A percentile compares a stretch with the other conserved stretches of the same genome.
phyloP scores from a whole-genome alignment of 257 asterid genomes.

The Penstemon barbatus region DNA sequence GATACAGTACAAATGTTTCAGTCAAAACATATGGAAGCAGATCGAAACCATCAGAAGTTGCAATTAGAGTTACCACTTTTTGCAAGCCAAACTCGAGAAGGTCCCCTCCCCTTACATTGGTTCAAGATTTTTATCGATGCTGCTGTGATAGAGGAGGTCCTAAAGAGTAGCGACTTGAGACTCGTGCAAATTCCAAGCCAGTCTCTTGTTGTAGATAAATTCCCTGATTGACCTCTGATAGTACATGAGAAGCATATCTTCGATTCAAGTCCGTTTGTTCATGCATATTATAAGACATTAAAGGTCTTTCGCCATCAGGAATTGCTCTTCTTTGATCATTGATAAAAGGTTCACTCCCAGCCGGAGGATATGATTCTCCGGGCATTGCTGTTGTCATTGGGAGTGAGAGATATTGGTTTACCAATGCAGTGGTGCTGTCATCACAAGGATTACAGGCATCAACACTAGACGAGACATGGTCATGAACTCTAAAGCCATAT shows the following conservation, averaged over 20 bases:
- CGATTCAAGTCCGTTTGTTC: constrained; percentile 32
- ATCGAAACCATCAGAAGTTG: too few species aligned
- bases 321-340: constrained; percentile 29
- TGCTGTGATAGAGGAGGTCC: constrained; percentile 51
- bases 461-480: constrained; percentile 28
- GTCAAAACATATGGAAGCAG: too few species aligned
- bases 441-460: constrained; percentile 49
- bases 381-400: constrained; percentile 36
- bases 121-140: constrained; percentile 29
- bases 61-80: too few species aligned
- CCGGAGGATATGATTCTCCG: constrained; percentile 32
- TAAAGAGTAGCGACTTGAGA: constrained; percentile 59
- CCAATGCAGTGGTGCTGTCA: constrained; percentile 65
- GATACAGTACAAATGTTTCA: too few species aligned
- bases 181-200: constrained; percentile 42
- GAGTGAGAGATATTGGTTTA: constrained; percentile 56
- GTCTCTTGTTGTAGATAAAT: constrained; percentile 27
- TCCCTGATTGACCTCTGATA: constrained; percentile 33
- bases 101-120: neutral
- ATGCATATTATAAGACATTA: constrained; percentile 30
- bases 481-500: constrained; percentile 26
- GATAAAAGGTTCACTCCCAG: constrained; percentile 35
- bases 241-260: constrained; percentile 34
- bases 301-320: constrained; percentile 34
- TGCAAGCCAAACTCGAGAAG: too few species aligned